These are phyloP conservation scores for Grosmannia huntii DNA, from an alignment of 2,329 filamentous ascomycete species.

Conservation along the genomic window DNA sequence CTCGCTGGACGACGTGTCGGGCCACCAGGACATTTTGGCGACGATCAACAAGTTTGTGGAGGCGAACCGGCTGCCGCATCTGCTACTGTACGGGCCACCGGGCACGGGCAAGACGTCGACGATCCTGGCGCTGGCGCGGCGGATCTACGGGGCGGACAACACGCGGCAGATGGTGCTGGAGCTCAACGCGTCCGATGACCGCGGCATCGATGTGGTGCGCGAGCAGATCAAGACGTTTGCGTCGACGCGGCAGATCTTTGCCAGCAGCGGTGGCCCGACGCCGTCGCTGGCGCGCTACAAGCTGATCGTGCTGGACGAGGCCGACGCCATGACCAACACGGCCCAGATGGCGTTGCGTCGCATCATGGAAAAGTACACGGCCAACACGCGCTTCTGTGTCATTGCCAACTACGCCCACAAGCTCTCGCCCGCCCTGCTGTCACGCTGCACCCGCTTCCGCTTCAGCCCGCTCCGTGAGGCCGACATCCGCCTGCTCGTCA, in stretches of 20 bases:
- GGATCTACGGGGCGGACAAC: constrained; percentile 85
- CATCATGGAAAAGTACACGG: constrained; percentile 99
- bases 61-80: constrained; percentile 83
- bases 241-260: constrained; percentile 95
- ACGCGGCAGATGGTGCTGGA: constrained; percentile 98
- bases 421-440: constrained; percentile 81
- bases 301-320: constrained; percentile 94
- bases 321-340: constrained; percentile 98
- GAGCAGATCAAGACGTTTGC: constrained; percentile 99
- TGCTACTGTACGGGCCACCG: constrained; percentile 90
- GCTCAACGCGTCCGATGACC: constrained; percentile 91
- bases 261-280: constrained; percentile 29
- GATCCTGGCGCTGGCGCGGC: constrained; percentile 78
- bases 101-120: constrained; percentile 98
- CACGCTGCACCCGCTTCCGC: constrained; percentile 84
- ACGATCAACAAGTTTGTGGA: constrained; percentile 98
- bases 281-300: constrained; percentile 63
- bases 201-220: constrained; percentile 93
- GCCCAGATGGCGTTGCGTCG: constrained; percentile 93
- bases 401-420: constrained; percentile 99
- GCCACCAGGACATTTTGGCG: constrained; percentile 91
- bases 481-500: constrained; percentile 75
- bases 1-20: constrained; percentile 82
- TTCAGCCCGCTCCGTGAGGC: constrained; percentile 86
- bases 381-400: constrained; percentile 94